A percentile compares a stretch with the other conserved stretches of the same genome.
Evolutionary conservation across 139 green algal species (phyloP).

Genomic region (Desmodesmus armatus): DNA sequence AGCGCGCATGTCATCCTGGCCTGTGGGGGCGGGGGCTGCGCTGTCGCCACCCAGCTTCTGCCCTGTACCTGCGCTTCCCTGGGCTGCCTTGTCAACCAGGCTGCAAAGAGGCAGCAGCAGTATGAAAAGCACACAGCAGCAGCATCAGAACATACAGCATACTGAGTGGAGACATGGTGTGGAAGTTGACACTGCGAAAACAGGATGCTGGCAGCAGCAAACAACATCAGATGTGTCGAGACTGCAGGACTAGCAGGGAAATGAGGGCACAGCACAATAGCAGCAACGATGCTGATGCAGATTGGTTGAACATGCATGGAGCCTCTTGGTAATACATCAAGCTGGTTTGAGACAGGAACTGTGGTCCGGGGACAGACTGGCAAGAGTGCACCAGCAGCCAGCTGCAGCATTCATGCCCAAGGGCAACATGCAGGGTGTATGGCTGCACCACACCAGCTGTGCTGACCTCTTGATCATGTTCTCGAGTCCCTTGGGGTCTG

Average conservation of each 20-base stretch:
- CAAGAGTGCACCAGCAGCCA: background rate
- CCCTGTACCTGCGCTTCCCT: background rate
- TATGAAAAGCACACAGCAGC: background rate
- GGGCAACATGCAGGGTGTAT: too few species aligned
- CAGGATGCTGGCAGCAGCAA: background rate
- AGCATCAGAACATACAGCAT: too few species aligned
- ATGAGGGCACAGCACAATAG: too few species aligned
- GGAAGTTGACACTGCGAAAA: background rate
- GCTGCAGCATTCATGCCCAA: background rate
- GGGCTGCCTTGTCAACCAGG: slow-evolving; percentile 11
- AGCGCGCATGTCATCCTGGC: slow-evolving; percentile 29
- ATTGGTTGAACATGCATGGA: too few species aligned
- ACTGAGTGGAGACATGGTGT: background rate
- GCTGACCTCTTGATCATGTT: slow-evolving; percentile 30
- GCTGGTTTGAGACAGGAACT: too few species aligned
- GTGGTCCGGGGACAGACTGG: background rate
- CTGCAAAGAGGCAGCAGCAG: slow-evolving; percentile 5
- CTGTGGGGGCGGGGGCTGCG: background rate
- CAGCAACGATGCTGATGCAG: too few species aligned
- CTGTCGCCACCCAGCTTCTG: slow-evolving; percentile 40
- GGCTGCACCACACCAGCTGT: background rate
- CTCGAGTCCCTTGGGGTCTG: slow-evolving; percentile 25
- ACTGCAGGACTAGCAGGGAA: background rate
- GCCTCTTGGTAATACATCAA: too few species aligned
- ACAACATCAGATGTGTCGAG: background rate